Evolutionary conservation across 225 moss, liverwort and hornwort genomes (phyloP).

Genomic region (Straminergon stramineum): DNA sequence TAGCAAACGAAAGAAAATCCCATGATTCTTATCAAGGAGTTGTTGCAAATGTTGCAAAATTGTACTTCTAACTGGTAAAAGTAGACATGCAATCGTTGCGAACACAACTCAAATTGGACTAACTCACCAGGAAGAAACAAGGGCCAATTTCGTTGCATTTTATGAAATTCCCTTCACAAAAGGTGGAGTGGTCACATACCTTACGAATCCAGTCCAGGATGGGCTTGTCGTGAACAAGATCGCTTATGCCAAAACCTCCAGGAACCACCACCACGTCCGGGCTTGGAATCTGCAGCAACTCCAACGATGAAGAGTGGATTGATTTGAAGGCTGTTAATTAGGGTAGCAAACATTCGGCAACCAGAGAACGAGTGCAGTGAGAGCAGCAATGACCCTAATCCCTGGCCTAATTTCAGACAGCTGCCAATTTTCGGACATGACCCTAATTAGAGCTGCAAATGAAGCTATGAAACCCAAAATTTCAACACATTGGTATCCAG

Average conservation of each 20-base stretch:
- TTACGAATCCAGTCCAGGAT: conserved; percentile 67
- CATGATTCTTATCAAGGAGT: neutral
- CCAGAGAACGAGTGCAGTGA: neutral
- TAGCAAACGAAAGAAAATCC: neutral
- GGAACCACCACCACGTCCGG: conserved; percentile 74
- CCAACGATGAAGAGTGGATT: neutral
- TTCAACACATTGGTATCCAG: neutral
- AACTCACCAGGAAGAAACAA: neutral
- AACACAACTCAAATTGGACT: neutral
- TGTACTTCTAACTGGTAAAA: neutral
- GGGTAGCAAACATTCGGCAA: neutral
- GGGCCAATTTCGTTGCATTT: neutral
- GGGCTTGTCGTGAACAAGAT: conserved; percentile 31
- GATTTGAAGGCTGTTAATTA: neutral
- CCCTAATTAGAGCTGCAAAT: neutral
- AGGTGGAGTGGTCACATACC: conserved; percentile 13
- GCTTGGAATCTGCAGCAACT: conserved; percentile 28
- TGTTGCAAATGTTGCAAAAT: neutral
- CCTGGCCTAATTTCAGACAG: neutral
- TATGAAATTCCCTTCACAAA: neutral
- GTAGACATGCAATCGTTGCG: neutral
- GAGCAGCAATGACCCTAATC: neutral
- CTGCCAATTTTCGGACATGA: neutral
- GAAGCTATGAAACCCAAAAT: neutral
- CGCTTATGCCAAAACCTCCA: conserved; percentile 39